Evolutionary conservation across 306 rosid species (phyloP).

Genomic region (Trichosanthes cucumerina): DNA sequence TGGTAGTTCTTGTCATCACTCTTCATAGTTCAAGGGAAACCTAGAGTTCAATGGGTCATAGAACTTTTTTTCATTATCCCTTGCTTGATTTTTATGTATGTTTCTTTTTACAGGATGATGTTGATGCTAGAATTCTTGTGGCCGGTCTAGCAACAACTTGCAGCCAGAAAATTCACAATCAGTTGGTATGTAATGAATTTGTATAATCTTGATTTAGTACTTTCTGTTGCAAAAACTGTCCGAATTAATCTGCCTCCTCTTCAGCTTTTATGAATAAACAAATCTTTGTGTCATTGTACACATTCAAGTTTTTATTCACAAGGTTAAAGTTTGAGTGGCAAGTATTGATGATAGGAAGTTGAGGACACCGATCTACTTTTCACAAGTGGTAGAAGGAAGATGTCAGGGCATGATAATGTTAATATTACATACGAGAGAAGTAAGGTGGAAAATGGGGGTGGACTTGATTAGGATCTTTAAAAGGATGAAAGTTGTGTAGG

Average conservation of each 20-base stretch:
- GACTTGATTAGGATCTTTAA: background rate
- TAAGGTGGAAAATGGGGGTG: background rate
- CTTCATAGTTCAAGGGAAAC: background rate
- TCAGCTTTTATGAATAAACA: background rate
- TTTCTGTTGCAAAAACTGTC: background rate
- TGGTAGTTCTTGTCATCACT: background rate
- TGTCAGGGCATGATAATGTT: background rate
- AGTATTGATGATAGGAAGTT: background rate
- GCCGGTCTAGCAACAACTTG: conserved; percentile 94
- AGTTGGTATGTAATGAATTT: conserved; percentile 43
- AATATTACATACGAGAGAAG: background rate
- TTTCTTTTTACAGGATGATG: conserved; percentile 45
- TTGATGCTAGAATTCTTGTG: conserved; percentile 64
- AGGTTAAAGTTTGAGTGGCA: background rate
- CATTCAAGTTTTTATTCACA: background rate
- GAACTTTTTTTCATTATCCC: background rate
- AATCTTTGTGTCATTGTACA: background rate
- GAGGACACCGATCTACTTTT: background rate
- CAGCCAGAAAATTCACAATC: conserved; percentile 97
- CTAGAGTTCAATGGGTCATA: background rate
- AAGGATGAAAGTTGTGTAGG: background rate
- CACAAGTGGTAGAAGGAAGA: background rate
- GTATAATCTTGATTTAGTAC: background rate
- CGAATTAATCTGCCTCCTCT: background rate
- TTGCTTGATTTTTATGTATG: conserved; percentile 16